Base-by-base conservation (phyloP, 2,329 filamentous ascomycete genomes). In the Epichloe sibirici region DNA sequence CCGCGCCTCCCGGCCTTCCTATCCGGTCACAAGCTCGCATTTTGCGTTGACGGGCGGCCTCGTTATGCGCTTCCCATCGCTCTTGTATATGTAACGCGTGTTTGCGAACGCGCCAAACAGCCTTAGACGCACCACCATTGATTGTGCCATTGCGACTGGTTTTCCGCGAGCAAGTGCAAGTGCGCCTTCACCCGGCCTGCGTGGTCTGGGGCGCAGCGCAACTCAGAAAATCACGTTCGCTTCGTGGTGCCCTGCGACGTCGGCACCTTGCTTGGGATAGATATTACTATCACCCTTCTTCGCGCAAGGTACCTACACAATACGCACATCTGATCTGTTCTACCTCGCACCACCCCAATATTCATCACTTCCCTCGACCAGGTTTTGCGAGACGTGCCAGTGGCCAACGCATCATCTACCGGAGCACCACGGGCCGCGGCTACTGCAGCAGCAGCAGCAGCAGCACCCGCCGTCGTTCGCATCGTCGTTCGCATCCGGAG, bases 241-340 rank as follows among this genome's bases (percentile, higher is more conserved):
- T 47, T 13, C 17, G 28, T 43, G 40, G 37, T 53, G 35, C 48
- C 31, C 25, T 34, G 25, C 21, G 15, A 51, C 42, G 34, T 21
- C 48, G 34, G 42, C 23, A 12, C 37, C 35, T 35, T 34, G 17
- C 17, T 17, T 17, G 17, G 17, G 17, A 17, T 46, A 37, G n/a
- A 40, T 45, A 40, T 34, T 1, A 4, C 11, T n/a, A 40, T 34
- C 0, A 4, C 11, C n/a, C 12, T 35, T 37, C 42, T 51, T 45
- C 31, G 23, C 31, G 35, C 42, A 38, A 46, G 46, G 37, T 53
- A 60, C 54, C 57, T 65, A 57, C 61, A 59, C 53, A 56, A 57
- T 61, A 59, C 8, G 28, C 53, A 55, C 55, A 51, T 55, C 48
- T 46, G 23, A 51, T 55, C 48, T 46, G 23, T 53, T 51, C 53